A percentile compares a stretch with the other conserved stretches of the same genome.
phyloP scores from a whole-genome alignment of 441 rosid species.

The Populus trichocarpa region DNA sequence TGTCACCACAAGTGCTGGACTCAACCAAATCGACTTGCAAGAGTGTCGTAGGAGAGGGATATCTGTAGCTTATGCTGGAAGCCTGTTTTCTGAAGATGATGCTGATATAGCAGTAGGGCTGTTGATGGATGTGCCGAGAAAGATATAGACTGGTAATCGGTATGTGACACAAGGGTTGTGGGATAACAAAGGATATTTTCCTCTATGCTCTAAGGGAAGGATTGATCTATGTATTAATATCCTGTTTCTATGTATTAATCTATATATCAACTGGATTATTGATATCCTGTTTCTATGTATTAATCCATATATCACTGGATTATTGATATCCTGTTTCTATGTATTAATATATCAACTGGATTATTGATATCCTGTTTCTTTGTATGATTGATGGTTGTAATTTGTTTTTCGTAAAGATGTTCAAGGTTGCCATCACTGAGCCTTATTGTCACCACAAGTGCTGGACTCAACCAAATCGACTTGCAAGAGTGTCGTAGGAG shows the following conservation, averaged over 20 bases:
- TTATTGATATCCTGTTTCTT: not conserved
- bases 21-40: conserved; percentile 33
- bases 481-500: conserved; percentile 31
- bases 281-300: not conserved
- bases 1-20: conserved; percentile 32
- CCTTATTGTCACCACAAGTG: conserved; percentile 30
- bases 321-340: not conserved
- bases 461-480: conserved; percentile 37
- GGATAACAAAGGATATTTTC: conserved; percentile 20
- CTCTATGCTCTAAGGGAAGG: conserved; percentile 19
- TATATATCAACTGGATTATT: not conserved
- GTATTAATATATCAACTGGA: no score
- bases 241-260: not conserved
- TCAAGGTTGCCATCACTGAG: conserved; percentile 17
- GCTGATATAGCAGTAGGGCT: conserved; percentile 40
- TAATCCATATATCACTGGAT: no score
- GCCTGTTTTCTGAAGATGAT: conserved; percentile 28
- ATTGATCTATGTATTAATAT: not conserved
- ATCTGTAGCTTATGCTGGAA: conserved; percentile 22
- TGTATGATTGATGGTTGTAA: not conserved
- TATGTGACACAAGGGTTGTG: conserved; percentile 31
- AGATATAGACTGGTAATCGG: conserved; percentile 27
- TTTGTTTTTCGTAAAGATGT: not conserved
- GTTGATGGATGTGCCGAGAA: conserved; percentile 36
- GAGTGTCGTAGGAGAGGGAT: conserved; percentile 33